Evolutionary conservation across 2,329 filamentous ascomycete genomes (phyloP).

Genomic region (Ceratocystis papillata): DNA sequence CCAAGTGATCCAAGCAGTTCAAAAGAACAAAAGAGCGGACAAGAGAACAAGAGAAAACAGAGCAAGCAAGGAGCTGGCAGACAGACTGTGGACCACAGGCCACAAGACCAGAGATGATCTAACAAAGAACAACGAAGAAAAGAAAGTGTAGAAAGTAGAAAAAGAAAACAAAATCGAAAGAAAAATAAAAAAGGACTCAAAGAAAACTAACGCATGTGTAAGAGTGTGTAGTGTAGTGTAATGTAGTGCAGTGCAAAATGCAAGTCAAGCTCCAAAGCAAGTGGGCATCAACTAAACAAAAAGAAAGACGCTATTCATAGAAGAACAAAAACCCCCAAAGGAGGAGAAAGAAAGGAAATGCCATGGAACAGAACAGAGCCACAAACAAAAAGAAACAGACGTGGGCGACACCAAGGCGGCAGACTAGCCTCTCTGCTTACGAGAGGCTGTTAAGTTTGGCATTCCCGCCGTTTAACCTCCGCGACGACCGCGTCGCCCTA

Average conservation of each 20-base stretch:
- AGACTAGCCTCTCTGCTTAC: background rate
- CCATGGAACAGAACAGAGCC: conserved; percentile 14
- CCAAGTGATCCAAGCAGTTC: background rate
- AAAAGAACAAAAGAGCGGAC: conserved; percentile 8
- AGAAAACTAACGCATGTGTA: background rate
- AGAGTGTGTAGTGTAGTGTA: background rate
- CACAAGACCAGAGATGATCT: background rate
- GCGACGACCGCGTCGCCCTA: conserved; percentile 21
- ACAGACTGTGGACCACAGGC: background rate
- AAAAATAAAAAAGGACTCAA: conserved; percentile 3
- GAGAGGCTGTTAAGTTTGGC: conserved; percentile 21
- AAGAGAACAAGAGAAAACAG: background rate
- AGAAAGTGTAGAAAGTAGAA: conserved; percentile 1
- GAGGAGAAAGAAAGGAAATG: conserved; percentile 18
- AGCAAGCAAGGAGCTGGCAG: background rate
- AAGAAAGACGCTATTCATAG: background rate
- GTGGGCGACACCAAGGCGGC: background rate
- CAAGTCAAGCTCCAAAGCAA: too few species aligned
- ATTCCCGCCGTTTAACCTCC: conserved; percentile 20
- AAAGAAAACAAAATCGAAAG: conserved; percentile 9
- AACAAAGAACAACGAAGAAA: background rate
- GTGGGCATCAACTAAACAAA: background rate
- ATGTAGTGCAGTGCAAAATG: too few species aligned
- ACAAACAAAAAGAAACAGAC: background rate
- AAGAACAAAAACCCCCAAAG: conserved; percentile 17